Evolutionary conservation across 192 early-diverging fungal species (phyloP), one percentile per base, ranked within the genome.

Genomic region (Coemansia sp.): DNA sequence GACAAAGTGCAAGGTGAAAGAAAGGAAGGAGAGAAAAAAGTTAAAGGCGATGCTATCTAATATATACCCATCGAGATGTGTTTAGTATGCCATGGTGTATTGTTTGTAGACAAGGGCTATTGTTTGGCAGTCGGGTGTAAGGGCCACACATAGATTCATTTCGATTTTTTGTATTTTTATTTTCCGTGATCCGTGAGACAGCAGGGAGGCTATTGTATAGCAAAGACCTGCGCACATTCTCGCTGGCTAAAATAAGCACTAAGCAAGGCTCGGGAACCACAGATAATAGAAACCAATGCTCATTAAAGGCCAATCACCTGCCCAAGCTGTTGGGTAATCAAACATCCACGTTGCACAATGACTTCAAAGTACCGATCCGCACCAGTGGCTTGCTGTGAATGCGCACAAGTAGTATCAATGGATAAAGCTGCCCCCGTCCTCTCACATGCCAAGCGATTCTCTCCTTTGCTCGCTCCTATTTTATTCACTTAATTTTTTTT

Each of bases 331-430:
- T 25, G 46, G 62, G 20, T 35, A 25, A n/a, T 32, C 20, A 35
- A 64, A 53, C 47, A 38, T 64, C 62, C 62, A 64, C 62, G 62
- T 64, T 20, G n/a, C n/a, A n/a, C n/a, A n/a, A n/a, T n/a, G n/a
- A n/a, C n/a, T 35, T 35, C 32, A 35, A 35, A 35, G 32, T 35
- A 35, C 32, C 32, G n/a, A n/a, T n/a, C n/a, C n/a, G 1, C 3
- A 24, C 6, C 32, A 22, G 5, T 20, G 35, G 60, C 15, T 59
- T 20, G 29, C 36, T 14, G 8, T n/a, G 36, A 59, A 20, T 22
- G 5, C 7, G 17, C 7, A 19, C 42, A 19, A 25, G 29, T 31
- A 14, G 51, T 53, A 31, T 14, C 51, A 32, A 14, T 43, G 41
- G n/a, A n/a, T n/a, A n/a, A n/a, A n/a, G n/a, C n/a, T n/a, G n/a